Base-by-base conservation (phyloP, 768 basidiomycete species). In the Serendipita indica region DNA sequence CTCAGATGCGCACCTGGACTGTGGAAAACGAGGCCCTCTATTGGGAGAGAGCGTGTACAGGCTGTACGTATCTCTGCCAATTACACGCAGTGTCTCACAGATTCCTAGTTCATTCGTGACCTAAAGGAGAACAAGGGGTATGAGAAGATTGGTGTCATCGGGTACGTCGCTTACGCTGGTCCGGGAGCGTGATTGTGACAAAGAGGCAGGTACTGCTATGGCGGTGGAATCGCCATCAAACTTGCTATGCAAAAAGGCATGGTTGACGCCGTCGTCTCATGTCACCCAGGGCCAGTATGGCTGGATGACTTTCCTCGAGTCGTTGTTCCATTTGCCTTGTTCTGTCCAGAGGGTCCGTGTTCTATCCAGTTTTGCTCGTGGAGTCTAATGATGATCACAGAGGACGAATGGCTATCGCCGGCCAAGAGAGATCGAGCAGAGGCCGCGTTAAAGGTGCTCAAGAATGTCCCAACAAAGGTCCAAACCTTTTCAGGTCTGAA, bases 81-180 rank as follows among this genome's bases (percentile, higher is more conserved):
- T n/a, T 67, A n/a, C n/a, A 69, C 49, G 67, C 66, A 57, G 45
- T 63, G n/a, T n/a, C n/a, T 33, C 67, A 70, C 6, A 39, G 63
- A 37, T 60, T 60, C 2, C 61, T 64, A 52, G 72, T 73, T 74
- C 65, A 66, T 72, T 25, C 66, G 67, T 52, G 66, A 60, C 28
- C 59, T 78, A 1, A 72, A 69, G 61, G 65, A 69, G 33, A 69
- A 72, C 43, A 69, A 72, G 45, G 69, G 68, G 20, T 75, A 76
- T 52, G 64, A 65, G 46, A 72, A 67, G 62, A 67, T 78, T 30
- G 74, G 75, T 0, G 69, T 72, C 13, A 69, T 74, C 20, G 78
- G 77, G 68, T 77, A 3, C 14, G 27, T 46, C 46, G 39, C 35
- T 18, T n/a, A 43, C 16, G 5, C 3, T 20, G 14, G 27, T 35